A percentile compares a stretch with the other conserved stretches of the same genome.
Conservation (phyloP, 1,284 basidiomycete genomes). For the Anthracocystis walkeri region DNA sequence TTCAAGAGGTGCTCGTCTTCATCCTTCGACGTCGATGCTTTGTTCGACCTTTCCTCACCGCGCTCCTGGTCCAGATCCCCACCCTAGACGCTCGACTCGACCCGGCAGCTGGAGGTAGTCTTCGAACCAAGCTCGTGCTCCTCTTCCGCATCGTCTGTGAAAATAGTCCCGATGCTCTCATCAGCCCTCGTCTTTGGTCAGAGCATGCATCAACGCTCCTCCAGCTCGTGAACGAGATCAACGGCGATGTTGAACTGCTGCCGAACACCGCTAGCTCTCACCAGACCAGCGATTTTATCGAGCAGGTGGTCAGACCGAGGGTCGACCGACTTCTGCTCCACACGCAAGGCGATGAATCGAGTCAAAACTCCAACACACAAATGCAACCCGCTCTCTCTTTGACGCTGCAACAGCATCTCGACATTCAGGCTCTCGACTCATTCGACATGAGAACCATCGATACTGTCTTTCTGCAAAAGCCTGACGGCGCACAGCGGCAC, state of each 20-base stretch:
- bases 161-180: constrained; percentile 75
- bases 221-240: constrained; percentile 30
- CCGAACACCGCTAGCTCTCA: neutral
- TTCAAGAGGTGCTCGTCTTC: constrained; percentile 42
- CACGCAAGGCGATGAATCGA: neutral
- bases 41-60: constrained; percentile 29
- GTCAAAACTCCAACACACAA: neutral
- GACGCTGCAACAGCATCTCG: constrained; percentile 26
- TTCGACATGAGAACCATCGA: constrained; percentile 45
- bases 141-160: constrained; percentile 43
- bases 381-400: neutral
- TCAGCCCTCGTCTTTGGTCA: constrained; percentile 74
- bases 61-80: constrained; percentile 31
- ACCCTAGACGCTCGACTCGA: constrained; percentile 30
- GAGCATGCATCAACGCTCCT: constrained; percentile 30
- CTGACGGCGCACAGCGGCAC: neutral
- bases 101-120: constrained; percentile 15
- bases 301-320: constrained; percentile 24
- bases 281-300: constrained; percentile 16
- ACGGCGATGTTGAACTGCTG: constrained; percentile 10
- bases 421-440: constrained; percentile 44
- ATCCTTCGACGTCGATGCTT: constrained; percentile 41
- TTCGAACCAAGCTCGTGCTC: constrained; percentile 37
- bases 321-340: constrained; percentile 32
- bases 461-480: constrained; percentile 29